Percentiles rank a stretch among this genome's conserved stretches.
Evolutionary conservation across 768 basidiomycete species (phyloP).

Genomic region (Piloderma croceum): DNA sequence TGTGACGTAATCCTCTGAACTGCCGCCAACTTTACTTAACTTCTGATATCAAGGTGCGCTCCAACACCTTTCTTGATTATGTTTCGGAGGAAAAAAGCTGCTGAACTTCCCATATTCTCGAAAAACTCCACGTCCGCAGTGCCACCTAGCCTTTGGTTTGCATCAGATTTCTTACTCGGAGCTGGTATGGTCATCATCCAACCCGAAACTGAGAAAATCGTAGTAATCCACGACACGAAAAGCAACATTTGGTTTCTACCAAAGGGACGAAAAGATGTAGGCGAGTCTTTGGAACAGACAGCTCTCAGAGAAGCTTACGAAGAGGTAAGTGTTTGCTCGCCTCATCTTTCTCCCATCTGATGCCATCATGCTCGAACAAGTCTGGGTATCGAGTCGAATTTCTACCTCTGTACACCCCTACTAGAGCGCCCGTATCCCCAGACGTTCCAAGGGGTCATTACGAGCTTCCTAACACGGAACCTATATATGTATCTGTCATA

Average conservation of each 20-base stretch:
- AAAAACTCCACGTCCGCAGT: constrained; percentile 37
- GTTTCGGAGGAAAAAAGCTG: too few species aligned
- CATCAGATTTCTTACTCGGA: constrained; percentile 50
- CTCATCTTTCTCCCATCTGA: neutral
- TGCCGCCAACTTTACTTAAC: too few species aligned
- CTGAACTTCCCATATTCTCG: constrained; percentile 33
- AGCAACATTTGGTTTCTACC: constrained; percentile 53
- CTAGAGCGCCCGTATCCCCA: constrained; percentile 38
- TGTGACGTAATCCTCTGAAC: too few species aligned
- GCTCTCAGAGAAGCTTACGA: constrained; percentile 64
- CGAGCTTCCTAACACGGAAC: constrained; percentile 32
- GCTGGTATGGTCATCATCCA: constrained; percentile 63
- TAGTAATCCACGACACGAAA: constrained; percentile 41
- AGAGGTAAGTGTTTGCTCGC: constrained; percentile 39
- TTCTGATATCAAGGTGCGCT: too few species aligned
- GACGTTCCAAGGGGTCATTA: constrained; percentile 3
- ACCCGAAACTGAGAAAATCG: constrained; percentile 47
- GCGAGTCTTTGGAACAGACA: constrained; percentile 54
- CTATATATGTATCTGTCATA: constrained; percentile 35
- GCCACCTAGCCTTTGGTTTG: constrained; percentile 40
- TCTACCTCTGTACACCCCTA: constrained; percentile 39
- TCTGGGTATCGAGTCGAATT: constrained; percentile 45
- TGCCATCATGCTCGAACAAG: constrained; percentile 24
- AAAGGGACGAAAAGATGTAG: constrained; percentile 59
- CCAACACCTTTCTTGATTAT: too few species aligned